Conservation (phyloP, 495 filamentous ascomycete species). For the Usnea hakonensis region DNA sequence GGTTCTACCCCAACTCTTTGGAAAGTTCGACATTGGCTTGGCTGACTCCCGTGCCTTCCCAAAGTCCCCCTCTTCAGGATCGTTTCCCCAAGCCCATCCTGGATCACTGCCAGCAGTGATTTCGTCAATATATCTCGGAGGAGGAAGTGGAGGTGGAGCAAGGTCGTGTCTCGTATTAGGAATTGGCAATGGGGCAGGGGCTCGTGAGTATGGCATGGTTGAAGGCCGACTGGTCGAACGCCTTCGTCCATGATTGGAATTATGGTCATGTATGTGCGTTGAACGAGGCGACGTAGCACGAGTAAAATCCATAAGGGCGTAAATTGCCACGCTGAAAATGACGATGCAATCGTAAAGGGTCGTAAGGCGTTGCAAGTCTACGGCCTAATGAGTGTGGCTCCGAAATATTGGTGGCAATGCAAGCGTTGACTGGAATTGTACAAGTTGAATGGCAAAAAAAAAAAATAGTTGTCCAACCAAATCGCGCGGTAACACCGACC, state of each 20-base stretch:
- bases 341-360: slow-evolving; percentile 19
- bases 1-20: slow-evolving; percentile 36
- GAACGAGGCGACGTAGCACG: slow-evolving; percentile 44
- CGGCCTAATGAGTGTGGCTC: slow-evolving; percentile 2
- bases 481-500: slow-evolving; percentile 10
- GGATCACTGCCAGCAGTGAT: slow-evolving; percentile 49
- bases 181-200: slow-evolving; percentile 46
- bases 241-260: slow-evolving; percentile 28
- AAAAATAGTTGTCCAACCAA: slow-evolving; percentile 14
- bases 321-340: slow-evolving; percentile 32
- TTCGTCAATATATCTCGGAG: slow-evolving; percentile 48
- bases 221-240: slow-evolving; percentile 20
- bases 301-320: slow-evolving; percentile 50
- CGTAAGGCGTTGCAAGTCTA: slow-evolving; percentile 20
- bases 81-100: slow-evolving; percentile 55
- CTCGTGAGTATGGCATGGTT: slow-evolving; percentile 32
- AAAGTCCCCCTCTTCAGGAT: slow-evolving; percentile 21
- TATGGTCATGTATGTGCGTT: slow-evolving; percentile 48
- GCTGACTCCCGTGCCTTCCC: slow-evolving; percentile 36
- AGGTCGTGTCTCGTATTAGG: slow-evolving; percentile 32
- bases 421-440: slow-evolving; percentile 10
- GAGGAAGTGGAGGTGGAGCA: slow-evolving; percentile 56
- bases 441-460: slow-evolving; percentile 5
- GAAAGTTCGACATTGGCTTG: slow-evolving; percentile 48
- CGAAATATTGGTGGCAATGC: slow-evolving; percentile 19